A percentile compares a stretch with the other conserved stretches of the same genome.
Evolutionary conservation across 176 grass and related monocot genomes (phyloP).

Genomic region (Juncus inflexus): DNA sequence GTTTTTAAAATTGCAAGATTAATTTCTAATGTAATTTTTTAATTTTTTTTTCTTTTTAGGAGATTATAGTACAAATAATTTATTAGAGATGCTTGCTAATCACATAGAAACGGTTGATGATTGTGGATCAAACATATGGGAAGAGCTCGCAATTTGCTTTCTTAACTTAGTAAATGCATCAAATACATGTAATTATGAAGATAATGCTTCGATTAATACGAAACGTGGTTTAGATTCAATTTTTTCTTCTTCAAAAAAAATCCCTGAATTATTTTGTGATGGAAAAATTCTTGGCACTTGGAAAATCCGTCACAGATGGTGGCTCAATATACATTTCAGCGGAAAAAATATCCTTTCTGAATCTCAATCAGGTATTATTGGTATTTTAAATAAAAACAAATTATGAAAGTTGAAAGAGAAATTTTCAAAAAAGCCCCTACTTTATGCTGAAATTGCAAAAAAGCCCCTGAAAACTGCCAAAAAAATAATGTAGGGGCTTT

Average conservation of each 20-base stretch:
- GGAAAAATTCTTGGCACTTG: slow-evolving; percentile 4
- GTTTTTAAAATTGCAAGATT: neutral
- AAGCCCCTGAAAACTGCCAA: too few relatives aligned
- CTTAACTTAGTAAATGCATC: neutral
- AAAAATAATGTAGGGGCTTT: too few relatives aligned
- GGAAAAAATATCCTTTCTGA: neutral
- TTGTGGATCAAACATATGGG: slow-evolving; percentile 6
- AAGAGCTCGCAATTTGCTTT: slow-evolving; percentile 16
- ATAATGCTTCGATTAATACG: too few relatives aligned
- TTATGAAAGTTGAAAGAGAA: too few relatives aligned
- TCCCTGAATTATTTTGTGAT: slow-evolving; percentile 10
- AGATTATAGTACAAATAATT: slow-evolving; percentile 11
- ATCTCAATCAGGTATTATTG: neutral
- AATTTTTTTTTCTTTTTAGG: slow-evolving; percentile 6
- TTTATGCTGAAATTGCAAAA: too few relatives aligned
- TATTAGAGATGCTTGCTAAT: slow-evolving; percentile 13
- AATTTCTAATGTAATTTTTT: neutral
- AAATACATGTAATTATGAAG: too few relatives aligned
- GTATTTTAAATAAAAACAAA: neutral
- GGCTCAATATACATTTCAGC: slow-evolving; percentile 24
- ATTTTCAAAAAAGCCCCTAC: too few relatives aligned
- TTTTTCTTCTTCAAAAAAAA: slow-evolving; percentile 2
- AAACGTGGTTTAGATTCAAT: neutral
- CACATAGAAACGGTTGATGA: slow-evolving; percentile 19
- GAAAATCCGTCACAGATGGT: slow-evolving; percentile 15